Percentiles rank a stretch among this genome's conserved stretches.
Conservation (phyloP, 2,329 filamentous ascomycete genomes). For the Aspergillus oerlinghausenensis region DNA sequence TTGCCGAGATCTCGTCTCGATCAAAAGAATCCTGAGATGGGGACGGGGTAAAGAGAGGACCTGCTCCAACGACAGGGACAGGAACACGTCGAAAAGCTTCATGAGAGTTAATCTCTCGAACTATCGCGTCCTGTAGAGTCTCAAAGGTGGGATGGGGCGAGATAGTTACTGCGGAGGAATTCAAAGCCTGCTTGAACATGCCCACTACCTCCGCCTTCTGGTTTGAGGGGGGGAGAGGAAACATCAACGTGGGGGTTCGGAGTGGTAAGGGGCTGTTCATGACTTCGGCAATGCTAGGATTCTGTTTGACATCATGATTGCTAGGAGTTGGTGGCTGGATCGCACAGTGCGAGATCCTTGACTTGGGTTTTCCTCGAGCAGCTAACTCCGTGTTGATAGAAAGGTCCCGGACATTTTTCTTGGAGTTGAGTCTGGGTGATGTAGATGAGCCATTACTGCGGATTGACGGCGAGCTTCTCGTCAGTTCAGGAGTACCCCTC, state of each 20-base stretch:
- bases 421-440: slow-evolving; percentile 18
- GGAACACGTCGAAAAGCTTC: slow-evolving; percentile 38
- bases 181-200: slow-evolving; percentile 37
- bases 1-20: slow-evolving; percentile 4
- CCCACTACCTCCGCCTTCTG: slow-evolving; percentile 40
- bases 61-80: slow-evolving; percentile 25
- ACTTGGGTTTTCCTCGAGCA: slow-evolving; percentile 22
- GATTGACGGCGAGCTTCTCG: slow-evolving; percentile 6
- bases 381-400: slow-evolving; percentile 39
- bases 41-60: slow-evolving; percentile 32
- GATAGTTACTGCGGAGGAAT: slow-evolving; percentile 20
- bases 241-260: slow-evolving; percentile 20
- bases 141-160: slow-evolving; percentile 37
- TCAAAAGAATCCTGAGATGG: slow-evolving; percentile 22
- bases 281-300: slow-evolving; percentile 38
- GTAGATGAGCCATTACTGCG: slow-evolving; percentile 11
- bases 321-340: slow-evolving; percentile 35
- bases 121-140: slow-evolving; percentile 39
- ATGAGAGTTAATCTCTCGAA: slow-evolving; percentile 43
- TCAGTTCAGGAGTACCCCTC: not conserved
- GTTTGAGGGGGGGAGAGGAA: slow-evolving; percentile 20
- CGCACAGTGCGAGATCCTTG: slow-evolving; percentile 32
- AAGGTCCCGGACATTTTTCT: slow-evolving; percentile 37
- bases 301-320: slow-evolving; percentile 19
- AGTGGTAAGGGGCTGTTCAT: slow-evolving; percentile 38